phyloP scores from a whole-genome alignment of 805 yeast genomes.

The Debaryomyces maramus region DNA sequence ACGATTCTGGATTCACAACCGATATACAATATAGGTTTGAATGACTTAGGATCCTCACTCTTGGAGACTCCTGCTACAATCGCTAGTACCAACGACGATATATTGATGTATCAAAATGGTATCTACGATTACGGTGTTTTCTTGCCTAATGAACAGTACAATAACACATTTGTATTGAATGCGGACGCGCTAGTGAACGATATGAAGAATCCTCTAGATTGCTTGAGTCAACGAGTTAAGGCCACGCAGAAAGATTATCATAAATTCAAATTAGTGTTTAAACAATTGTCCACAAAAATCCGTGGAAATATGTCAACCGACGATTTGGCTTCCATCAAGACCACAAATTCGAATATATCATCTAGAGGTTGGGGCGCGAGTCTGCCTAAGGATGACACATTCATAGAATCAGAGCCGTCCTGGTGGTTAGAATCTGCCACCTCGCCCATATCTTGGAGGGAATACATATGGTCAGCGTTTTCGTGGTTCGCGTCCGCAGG shows the following conservation, averaged over 20 bases:
- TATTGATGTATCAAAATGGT: constrained; percentile 52
- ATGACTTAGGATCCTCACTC: constrained; percentile 41
- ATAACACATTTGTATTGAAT: constrained; percentile 14
- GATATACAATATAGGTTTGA: constrained; percentile 62
- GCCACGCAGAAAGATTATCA: constrained; percentile 39
- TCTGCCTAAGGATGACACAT: constrained; percentile 4
- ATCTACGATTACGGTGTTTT: constrained; percentile 49
- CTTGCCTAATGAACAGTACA: constrained; percentile 18
- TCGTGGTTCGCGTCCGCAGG: constrained; percentile 92
- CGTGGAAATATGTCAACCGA: constrained; percentile 19
- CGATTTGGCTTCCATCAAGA: constrained; percentile 30
- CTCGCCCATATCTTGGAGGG: constrained; percentile 55
- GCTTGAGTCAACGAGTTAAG: constrained; percentile 15
- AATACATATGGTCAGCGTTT: constrained; percentile 65
- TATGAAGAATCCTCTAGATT: constrained; percentile 1
- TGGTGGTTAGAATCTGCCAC: constrained; percentile 47
- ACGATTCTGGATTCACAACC: constrained; percentile 40
- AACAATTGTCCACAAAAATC: constrained; percentile 15
- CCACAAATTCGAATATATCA: constrained; percentile 24
- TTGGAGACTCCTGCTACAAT: constrained; percentile 39
- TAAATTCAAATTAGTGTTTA: constrained; percentile 35
- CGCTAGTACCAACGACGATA: constrained; percentile 68
- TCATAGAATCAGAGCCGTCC: constrained; percentile 25
- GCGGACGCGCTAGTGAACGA: constrained; percentile 2
- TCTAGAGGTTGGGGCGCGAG: constrained; percentile 8